phyloP scores from a whole-genome alignment of 495 filamentous ascomycete species.

The Friedmanniomyces simplex region DNA sequence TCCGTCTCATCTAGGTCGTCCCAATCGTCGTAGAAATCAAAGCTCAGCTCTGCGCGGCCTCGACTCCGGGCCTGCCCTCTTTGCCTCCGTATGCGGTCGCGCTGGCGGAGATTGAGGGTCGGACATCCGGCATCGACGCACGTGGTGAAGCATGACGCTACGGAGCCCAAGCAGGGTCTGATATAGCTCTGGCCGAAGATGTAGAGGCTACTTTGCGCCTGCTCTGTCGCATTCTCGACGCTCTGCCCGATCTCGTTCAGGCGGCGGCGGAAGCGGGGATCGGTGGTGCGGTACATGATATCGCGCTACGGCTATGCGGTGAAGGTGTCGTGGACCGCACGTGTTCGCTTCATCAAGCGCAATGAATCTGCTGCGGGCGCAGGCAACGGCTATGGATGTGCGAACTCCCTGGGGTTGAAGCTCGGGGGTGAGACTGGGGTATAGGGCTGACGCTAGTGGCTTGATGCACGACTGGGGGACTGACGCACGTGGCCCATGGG shows the following conservation, averaged over 20 bases:
- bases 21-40: conserved; percentile 99
- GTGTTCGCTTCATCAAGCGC: background rate
- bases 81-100: conserved; percentile 56
- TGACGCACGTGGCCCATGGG: no score
- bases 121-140: conserved; percentile 52
- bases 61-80: conserved; percentile 41
- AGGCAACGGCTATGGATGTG: no score
- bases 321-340: background rate
- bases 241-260: conserved; percentile 90
- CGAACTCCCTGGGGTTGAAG: no score
- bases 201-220: conserved; percentile 80
- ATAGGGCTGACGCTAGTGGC: no score
- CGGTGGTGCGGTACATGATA: conserved; percentile 45
- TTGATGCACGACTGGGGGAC: no score
- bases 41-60: conserved; percentile 67
- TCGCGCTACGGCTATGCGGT: background rate
- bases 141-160: conserved; percentile 53
- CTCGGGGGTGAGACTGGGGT: no score
- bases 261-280: conserved; percentile 86
- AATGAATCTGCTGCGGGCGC: no score
- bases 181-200: conserved; percentile 78
- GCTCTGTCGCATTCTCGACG: conserved; percentile 84
- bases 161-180: conserved; percentile 61
- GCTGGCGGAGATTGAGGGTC: conserved; percentile 41
- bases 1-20: conserved; percentile 64